Percentiles rank a stretch among this genome's conserved stretches.
Conservation (phyloP, 805 yeast genomes). For the Yarrowia deformans region DNA sequence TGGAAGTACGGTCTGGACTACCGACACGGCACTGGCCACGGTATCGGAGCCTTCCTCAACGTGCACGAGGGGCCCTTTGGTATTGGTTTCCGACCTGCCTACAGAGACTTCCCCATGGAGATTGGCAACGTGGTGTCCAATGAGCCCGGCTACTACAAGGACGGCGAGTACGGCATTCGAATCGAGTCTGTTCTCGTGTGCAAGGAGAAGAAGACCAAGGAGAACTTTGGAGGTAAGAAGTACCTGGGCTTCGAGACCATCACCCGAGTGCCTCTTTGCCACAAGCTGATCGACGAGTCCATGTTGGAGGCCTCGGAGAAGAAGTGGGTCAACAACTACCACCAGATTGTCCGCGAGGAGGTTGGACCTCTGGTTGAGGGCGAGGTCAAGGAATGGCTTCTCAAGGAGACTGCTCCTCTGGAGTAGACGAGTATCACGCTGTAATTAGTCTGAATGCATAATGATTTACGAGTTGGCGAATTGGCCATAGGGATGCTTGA, state of each 20-base stretch:
- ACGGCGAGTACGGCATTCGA: conserved; percentile 88
- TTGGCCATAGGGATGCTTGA: too few species aligned
- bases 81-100: conserved; percentile 62
- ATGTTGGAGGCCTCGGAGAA: conserved; percentile 69
- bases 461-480: background rate
- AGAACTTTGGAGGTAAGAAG: conserved; percentile 61
- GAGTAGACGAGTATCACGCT: conserved; percentile 9
- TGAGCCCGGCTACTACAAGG: conserved; percentile 94
- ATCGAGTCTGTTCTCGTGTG: conserved; percentile 83
- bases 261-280: conserved; percentile 84
- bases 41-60: conserved; percentile 88
- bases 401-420: conserved; percentile 63
- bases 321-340: conserved; percentile 72
- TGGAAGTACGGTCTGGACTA: conserved; percentile 86
- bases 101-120: conserved; percentile 59
- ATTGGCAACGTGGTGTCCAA: conserved; percentile 82
- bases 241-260: conserved; percentile 80
- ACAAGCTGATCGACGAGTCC: conserved; percentile 67
- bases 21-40: conserved; percentile 97
- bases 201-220: conserved; percentile 52
- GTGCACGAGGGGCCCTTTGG: conserved; percentile 97
- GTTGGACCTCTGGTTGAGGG: conserved; percentile 61
- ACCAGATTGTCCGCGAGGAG: conserved; percentile 61
- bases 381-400: conserved; percentile 72
- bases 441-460: conserved; percentile 4